Evolutionary conservation across 257 asterid species (phyloP).

Genomic region (Scutellaria baicalensis): DNA sequence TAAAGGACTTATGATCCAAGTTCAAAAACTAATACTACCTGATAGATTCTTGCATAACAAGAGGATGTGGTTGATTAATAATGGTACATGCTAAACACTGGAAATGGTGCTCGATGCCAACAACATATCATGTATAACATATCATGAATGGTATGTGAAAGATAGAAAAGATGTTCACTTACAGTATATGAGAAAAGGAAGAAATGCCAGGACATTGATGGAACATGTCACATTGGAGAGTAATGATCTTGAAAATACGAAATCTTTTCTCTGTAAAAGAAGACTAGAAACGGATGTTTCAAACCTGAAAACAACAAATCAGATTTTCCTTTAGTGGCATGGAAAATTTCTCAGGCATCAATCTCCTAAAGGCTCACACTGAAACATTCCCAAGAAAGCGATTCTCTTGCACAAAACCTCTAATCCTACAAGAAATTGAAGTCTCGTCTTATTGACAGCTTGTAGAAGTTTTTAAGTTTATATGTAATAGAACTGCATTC

Average conservation of each 20-base stretch:
- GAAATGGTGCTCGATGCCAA: neutral
- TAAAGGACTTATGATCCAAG: no score
- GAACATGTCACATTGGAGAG: neutral
- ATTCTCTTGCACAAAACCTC: neutral
- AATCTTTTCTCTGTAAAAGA: neutral
- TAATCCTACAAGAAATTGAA: neutral
- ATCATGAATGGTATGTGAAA: neutral
- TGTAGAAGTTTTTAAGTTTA: neutral
- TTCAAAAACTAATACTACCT: neutral
- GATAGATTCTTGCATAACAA: neutral
- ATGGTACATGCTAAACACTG: neutral
- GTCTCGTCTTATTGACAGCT: neutral
- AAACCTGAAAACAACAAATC: neutral
- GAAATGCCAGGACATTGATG: neutral
- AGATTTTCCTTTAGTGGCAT: neutral
- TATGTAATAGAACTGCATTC: neutral
- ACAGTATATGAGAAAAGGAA: neutral
- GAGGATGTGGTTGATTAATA: neutral
- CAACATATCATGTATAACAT: neutral
- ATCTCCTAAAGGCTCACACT: neutral
- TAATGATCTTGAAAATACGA: neutral
- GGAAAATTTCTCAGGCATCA: neutral
- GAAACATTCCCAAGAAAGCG: neutral
- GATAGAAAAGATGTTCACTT: neutral
- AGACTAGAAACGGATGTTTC: neutral